Evolutionary conservation across 225 moss, liverwort and hornwort species (phyloP).

Genomic region (Pseudisothecium myosuroides): DNA sequence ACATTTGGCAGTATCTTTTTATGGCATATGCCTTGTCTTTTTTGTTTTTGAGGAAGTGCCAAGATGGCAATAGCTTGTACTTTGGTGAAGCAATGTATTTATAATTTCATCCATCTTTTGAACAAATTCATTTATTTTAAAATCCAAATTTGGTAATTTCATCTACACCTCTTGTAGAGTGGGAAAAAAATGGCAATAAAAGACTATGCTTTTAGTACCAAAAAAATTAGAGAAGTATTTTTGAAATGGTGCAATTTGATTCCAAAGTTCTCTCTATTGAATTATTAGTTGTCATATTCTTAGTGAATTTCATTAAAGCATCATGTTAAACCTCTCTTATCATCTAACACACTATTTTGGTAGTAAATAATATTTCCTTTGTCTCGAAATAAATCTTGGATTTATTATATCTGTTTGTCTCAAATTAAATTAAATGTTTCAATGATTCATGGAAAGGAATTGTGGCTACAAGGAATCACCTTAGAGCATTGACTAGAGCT

Average conservation of each 20-base stretch:
- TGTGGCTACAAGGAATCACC: too few relatives aligned
- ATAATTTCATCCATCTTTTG: too few relatives aligned
- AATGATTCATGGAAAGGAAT: too few relatives aligned
- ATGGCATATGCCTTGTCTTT: background rate
- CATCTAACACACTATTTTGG: background rate
- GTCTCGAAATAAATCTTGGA: too few relatives aligned
- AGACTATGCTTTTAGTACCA: too few relatives aligned
- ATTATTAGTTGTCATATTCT: background rate
- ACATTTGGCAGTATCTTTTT: too few relatives aligned
- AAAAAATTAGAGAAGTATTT: background rate
- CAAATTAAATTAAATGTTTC: too few relatives aligned
- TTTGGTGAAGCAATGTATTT: background rate
- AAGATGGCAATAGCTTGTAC: background rate
- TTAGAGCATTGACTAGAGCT: too few relatives aligned
- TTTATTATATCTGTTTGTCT: too few relatives aligned
- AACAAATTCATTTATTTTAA: background rate
- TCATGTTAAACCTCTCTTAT: background rate
- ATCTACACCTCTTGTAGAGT: background rate
- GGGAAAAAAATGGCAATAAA: background rate
- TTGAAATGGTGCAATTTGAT: background rate
- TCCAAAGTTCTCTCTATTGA: accelerated
- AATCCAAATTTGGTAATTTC: too few relatives aligned
- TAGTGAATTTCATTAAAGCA: background rate
- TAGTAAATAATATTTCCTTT: too few relatives aligned
- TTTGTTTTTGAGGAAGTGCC: background rate